These are phyloP conservation scores for Mortierella sp. DNA, from an alignment of 371 early-diverging fungal genomes.

Conservation along the genomic window DNA sequence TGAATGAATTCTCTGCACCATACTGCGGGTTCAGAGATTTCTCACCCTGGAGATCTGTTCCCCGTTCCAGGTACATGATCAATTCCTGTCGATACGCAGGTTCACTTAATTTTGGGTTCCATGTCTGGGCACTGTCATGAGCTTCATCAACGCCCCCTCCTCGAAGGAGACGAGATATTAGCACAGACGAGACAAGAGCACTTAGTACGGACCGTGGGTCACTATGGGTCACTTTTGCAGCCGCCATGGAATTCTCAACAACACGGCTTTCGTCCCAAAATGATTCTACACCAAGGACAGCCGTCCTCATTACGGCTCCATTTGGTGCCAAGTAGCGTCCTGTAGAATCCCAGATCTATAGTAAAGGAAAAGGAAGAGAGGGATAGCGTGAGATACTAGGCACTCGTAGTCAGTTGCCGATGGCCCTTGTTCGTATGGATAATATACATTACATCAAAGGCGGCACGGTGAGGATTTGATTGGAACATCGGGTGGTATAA, in stretches of 20 bases:
- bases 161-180: constrained; percentile 67
- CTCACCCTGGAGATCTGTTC: constrained; percentile 21
- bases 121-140: constrained; percentile 40
- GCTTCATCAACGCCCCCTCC: constrained; percentile 37
- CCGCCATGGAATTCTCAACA: constrained; percentile 67
- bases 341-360: constrained; percentile 43
- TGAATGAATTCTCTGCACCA: constrained; percentile 1
- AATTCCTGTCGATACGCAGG: constrained; percentile 21
- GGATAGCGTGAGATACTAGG: background rate
- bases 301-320: constrained; percentile 74
- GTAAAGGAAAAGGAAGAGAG: background rate
- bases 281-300: constrained; percentile 65
- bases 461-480: constrained; percentile 54
- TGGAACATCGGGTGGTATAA: constrained; percentile 59
- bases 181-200: constrained; percentile 66
- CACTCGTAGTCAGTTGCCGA: too few species aligned
- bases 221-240: constrained; percentile 72
- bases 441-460: constrained; percentile 41
- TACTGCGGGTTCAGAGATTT: constrained; percentile 4
- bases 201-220: constrained; percentile 75
- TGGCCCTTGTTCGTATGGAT: background rate
- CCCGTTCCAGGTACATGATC: constrained; percentile 29
- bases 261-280: constrained; percentile 75
- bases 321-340: constrained; percentile 63
- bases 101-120: constrained; percentile 36